Evolutionary conservation across 306 rosid species (phyloP).

Genomic region (Vigna mungo): DNA sequence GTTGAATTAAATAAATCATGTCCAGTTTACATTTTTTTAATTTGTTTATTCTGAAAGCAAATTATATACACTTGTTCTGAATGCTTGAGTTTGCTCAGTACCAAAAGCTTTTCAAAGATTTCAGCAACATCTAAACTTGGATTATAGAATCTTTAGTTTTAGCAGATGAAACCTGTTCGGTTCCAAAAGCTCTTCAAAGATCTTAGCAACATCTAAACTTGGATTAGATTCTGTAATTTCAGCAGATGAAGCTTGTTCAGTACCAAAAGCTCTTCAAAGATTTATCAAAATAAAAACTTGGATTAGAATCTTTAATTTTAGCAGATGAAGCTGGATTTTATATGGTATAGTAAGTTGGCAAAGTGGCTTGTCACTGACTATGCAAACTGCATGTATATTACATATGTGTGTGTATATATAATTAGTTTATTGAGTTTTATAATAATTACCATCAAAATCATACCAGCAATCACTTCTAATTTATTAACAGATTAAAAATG

Average conservation of each 20-base stretch:
- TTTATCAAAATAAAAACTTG: constrained; percentile 10
- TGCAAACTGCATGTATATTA: not conserved
- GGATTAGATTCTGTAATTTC: constrained; percentile 4
- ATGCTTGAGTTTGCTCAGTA: constrained; percentile 28
- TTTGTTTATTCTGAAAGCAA: constrained; percentile 27
- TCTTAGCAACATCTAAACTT: constrained; percentile 9
- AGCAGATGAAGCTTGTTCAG: constrained; percentile 15
- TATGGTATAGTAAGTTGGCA: not conserved
- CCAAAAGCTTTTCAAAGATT: not conserved
- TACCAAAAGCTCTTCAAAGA: not conserved
- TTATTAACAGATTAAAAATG: not conserved
- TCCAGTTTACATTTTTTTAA: constrained; percentile 5
- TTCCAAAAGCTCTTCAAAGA: not conserved
- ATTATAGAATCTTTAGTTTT: not conserved
- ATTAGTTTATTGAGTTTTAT: no score
- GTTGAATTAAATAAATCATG: constrained; percentile 19
- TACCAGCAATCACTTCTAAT: no score
- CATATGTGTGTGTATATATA: not conserved
- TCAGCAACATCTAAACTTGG: constrained; percentile 16
- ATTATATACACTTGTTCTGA: constrained; percentile 11
- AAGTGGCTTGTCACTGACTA: not conserved
- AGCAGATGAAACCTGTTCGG: not conserved
- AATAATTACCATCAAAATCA: no score
- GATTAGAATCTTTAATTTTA: not conserved
- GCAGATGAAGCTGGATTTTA: not conserved